phyloP scores from a whole-genome alignment of 192 early-diverging fungal species.

The Spinellus fusiger region DNA sequence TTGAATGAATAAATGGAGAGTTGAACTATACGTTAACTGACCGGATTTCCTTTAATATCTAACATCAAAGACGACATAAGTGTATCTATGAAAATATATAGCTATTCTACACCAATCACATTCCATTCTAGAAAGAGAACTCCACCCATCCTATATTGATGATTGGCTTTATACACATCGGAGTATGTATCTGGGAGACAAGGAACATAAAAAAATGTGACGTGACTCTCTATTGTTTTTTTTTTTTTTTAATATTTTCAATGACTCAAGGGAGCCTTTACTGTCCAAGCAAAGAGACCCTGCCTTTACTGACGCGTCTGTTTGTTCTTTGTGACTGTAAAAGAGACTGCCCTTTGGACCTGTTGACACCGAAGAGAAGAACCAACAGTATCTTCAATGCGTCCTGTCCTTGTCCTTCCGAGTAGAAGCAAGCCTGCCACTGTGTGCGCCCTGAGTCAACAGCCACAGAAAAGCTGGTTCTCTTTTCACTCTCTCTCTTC shows the following conservation, averaged over 20 bases:
- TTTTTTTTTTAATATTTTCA: neutral
- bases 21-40: too few species aligned
- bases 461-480: neutral
- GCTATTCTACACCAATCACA: too few species aligned
- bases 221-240: neutral
- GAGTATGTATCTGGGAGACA: too few species aligned
- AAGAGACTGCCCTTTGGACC: neutral
- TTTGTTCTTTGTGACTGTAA: neutral
- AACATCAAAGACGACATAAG: too few species aligned
- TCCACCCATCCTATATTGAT: too few species aligned
- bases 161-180: too few species aligned
- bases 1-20: too few species aligned
- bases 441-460: neutral
- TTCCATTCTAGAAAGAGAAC: too few species aligned
- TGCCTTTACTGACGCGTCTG: neutral
- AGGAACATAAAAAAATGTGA: neutral
- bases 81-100: too few species aligned
- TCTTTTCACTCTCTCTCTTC: neutral
- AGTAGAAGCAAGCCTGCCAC: neutral
- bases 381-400: neutral
- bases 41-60: too few species aligned
- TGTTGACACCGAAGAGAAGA: neutral
- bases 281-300: neutral
- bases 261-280: neutral
- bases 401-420: neutral